A percentile compares a stretch with the other conserved stretches of the same genome.
phyloP scores from a whole-genome alignment of 495 filamentous ascomycete species.

The Beverwykella pulmonaria region DNA sequence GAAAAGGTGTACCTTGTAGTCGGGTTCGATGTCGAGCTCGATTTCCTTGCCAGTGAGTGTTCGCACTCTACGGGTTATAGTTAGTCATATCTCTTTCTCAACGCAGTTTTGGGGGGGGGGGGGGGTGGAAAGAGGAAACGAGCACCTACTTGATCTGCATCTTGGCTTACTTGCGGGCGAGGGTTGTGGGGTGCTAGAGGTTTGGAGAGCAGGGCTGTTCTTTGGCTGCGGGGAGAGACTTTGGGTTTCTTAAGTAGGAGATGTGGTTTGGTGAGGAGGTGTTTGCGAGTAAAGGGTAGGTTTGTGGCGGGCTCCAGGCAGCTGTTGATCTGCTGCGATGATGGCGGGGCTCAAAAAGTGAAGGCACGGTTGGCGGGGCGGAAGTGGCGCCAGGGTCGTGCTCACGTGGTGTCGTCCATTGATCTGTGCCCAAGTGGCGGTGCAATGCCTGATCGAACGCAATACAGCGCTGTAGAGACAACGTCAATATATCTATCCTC shows the following conservation, averaged over 20 bases:
- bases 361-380: conserved; percentile 1
- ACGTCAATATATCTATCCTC: too few species aligned
- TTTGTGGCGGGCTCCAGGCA: neutral
- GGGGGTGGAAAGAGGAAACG: neutral
- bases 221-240: neutral
- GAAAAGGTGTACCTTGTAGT: conserved; percentile 72
- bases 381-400: conserved; percentile 1
- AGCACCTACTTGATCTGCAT: conserved; percentile 41
- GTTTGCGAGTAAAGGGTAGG: neutral
- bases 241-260: neutral
- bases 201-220: neutral
- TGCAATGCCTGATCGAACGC: too few species aligned
- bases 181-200: neutral
- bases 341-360: conserved; percentile 8
- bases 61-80: conserved; percentile 67
- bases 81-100: neutral
- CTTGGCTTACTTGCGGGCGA: neutral
- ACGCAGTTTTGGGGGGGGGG: too few species aligned
- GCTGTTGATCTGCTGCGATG: neutral
- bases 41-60: conserved; percentile 99
- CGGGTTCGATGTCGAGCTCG: conserved; percentile 91
- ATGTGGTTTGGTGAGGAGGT: neutral
- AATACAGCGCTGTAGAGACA: too few species aligned
- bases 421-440: too few species aligned
- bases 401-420: neutral